Evolutionary conservation across 805 yeast species (phyloP).

Genomic region (Hanseniaspora mollemarum): DNA sequence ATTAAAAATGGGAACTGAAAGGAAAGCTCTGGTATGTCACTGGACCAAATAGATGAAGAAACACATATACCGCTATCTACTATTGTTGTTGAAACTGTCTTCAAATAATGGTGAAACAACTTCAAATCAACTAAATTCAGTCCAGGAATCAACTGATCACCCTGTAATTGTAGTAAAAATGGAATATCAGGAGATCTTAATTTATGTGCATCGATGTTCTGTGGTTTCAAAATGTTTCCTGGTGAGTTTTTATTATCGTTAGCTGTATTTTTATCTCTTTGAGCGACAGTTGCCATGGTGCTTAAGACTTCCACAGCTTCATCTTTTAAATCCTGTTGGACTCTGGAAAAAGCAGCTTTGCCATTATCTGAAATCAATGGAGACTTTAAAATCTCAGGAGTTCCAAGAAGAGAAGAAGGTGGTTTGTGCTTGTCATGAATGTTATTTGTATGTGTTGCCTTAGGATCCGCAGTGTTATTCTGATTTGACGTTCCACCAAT

Average conservation of each 20-base stretch:
- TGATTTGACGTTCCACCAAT: conserved; percentile 15
- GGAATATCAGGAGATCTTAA: neutral
- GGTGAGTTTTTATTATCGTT: conserved; percentile 10
- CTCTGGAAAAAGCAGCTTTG: conserved; percentile 8
- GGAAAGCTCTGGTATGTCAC: conserved; percentile 78
- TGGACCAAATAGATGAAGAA: conserved; percentile 65
- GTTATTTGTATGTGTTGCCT: conserved; percentile 22
- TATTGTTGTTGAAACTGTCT: conserved; percentile 74
- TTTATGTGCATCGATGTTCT: neutral
- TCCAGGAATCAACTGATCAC: conserved; percentile 22
- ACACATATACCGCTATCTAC: conserved; percentile 86
- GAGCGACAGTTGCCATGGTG: conserved; percentile 16
- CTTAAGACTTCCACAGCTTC: conserved; percentile 16
- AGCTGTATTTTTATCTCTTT: conserved; percentile 7
- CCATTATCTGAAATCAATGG: conserved; percentile 22
- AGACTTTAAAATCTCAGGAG: conserved; percentile 27
- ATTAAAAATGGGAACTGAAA: conserved; percentile 78
- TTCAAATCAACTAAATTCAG: conserved; percentile 66
- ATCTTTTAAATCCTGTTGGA: conserved; percentile 16
- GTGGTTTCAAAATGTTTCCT: conserved; percentile 2
- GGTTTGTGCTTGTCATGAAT: conserved; percentile 14
- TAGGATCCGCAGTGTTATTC: neutral
- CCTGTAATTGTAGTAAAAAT: conserved; percentile 13
- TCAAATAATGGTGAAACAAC: conserved; percentile 77
- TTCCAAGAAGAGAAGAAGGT: conserved; percentile 18